phyloP scores from a whole-genome alignment of 2,329 filamentous ascomycete species.

The Cladophialophora chaetospira region DNA sequence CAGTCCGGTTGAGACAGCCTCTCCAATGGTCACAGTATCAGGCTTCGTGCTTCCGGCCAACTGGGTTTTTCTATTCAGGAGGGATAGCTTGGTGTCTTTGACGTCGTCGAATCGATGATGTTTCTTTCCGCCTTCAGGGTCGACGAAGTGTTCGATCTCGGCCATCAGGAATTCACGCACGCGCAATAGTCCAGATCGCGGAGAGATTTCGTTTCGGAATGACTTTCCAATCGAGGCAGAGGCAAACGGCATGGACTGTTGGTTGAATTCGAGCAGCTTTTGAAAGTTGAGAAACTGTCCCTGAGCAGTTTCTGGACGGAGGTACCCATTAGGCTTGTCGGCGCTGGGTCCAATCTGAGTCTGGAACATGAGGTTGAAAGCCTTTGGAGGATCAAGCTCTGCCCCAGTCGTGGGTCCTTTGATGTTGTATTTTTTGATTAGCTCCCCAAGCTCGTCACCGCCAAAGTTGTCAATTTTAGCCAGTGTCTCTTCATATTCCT shows the following conservation, averaged over 20 bases:
- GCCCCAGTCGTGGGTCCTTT: constrained; percentile 80
- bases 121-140: constrained; percentile 92
- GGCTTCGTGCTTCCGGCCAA: constrained; percentile 79
- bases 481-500: constrained; percentile 88
- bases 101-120: constrained; percentile 86
- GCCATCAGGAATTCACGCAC: constrained; percentile 99
- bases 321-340: constrained; percentile 74
- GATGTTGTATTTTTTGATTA: constrained; percentile 91
- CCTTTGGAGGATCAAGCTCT: constrained; percentile 75
- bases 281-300: constrained; percentile 97
- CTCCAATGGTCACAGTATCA: constrained; percentile 73
- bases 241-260: constrained; percentile 92
- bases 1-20: constrained; percentile 78
- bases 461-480: constrained; percentile 96
- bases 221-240: constrained; percentile 97
- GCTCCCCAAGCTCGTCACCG: constrained; percentile 77
- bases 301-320: constrained; percentile 94
- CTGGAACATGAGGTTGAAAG: constrained; percentile 99
- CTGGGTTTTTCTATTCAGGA: constrained; percentile 84
- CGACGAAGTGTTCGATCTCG: constrained; percentile 98
- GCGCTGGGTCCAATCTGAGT: constrained; percentile 91
- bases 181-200: constrained; percentile 83
- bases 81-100: constrained; percentile 76
- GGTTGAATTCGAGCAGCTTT: constrained; percentile 95
- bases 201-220: constrained; percentile 97